Conservation (phyloP, 176 grass and related monocot species). For the Phyllostachys edulis region DNA sequence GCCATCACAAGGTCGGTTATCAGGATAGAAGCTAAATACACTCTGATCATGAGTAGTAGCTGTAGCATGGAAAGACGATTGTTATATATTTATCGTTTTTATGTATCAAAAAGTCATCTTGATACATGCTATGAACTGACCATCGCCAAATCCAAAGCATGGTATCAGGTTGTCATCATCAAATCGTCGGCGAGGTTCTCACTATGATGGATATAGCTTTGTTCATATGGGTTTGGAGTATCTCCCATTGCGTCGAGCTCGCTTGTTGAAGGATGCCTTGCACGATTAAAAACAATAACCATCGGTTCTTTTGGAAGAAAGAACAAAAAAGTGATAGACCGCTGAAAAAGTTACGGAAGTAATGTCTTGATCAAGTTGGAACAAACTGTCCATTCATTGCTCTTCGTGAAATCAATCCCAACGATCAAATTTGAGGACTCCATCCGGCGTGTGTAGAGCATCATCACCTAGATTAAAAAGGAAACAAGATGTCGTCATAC, state of each 20-base stretch:
- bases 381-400: conserved; percentile 75
- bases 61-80: conserved; percentile 27
- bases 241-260: conserved; percentile 58
- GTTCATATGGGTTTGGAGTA: conserved; percentile 73
- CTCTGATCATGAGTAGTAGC: conserved; percentile 75
- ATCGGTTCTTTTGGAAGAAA: conserved; percentile 4
- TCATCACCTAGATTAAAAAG: conserved; percentile 58
- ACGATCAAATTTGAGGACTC: conserved; percentile 82
- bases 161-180: conserved; percentile 83
- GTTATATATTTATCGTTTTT: neutral
- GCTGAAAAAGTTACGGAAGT: neutral
- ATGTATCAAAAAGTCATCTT: neutral
- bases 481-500: neutral
- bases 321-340: neutral
- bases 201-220: conserved; percentile 78
- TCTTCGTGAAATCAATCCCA: conserved; percentile 88
- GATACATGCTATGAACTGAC: conserved; percentile 40
- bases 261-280: conserved; percentile 48
- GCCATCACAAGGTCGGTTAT: conserved; percentile 61
- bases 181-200: conserved; percentile 64
- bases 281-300: conserved; percentile 37
- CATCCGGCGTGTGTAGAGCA: conserved; percentile 69
- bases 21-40: conserved; percentile 74
- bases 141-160: conserved; percentile 75
- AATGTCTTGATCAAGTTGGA: neutral